Percentiles rank a stretch among this genome's conserved stretches.
phyloP scores from a whole-genome alignment of 169 alveolate genomes.

The Plasmodium gaboni region DNA sequence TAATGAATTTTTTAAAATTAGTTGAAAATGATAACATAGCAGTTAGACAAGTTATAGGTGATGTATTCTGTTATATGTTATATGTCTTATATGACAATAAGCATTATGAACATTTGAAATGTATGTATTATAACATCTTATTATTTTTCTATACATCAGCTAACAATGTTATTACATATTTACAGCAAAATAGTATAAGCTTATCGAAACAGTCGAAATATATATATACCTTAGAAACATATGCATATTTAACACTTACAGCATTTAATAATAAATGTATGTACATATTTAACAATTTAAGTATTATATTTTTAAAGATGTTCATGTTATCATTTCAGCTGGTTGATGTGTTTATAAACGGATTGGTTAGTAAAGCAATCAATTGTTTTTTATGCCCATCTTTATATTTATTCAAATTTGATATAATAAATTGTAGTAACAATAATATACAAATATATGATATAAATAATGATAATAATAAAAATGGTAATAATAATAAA shows the following conservation, averaged over 20 bases:
- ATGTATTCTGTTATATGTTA: constrained; percentile 19
- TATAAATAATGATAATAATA: not conserved
- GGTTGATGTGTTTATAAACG: constrained; percentile 56
- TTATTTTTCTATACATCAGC: constrained; percentile 27
- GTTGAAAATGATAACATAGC: constrained; percentile 65
- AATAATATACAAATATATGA: not conserved
- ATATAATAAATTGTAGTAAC: constrained; percentile 9
- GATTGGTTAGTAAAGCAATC: constrained; percentile 40
- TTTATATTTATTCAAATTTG: constrained; percentile 41
- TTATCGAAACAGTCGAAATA: constrained; percentile 43
- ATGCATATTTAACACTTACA: constrained; percentile 54
- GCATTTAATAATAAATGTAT: constrained; percentile 44
- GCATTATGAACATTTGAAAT: constrained; percentile 42
- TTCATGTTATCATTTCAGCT: constrained; percentile 44
- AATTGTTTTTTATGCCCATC: constrained; percentile 72
- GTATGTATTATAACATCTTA: constrained; percentile 39
- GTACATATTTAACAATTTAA: constrained; percentile 48
- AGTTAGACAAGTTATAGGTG: constrained; percentile 60
- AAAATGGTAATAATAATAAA: not conserved
- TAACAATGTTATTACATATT: constrained; percentile 30
- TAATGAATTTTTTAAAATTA: constrained; percentile 44
- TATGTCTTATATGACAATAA: constrained; percentile 55
- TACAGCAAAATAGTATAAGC: constrained; percentile 10
- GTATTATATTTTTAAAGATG: constrained; percentile 65
- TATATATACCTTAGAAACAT: constrained; percentile 53